A percentile compares a stretch with the other conserved stretches of the same genome.
These are phyloP conservation scores for Anthracocystis walkeri DNA, from an alignment of 1,284 basidiomycete genomes.

Conservation along the genomic window DNA sequence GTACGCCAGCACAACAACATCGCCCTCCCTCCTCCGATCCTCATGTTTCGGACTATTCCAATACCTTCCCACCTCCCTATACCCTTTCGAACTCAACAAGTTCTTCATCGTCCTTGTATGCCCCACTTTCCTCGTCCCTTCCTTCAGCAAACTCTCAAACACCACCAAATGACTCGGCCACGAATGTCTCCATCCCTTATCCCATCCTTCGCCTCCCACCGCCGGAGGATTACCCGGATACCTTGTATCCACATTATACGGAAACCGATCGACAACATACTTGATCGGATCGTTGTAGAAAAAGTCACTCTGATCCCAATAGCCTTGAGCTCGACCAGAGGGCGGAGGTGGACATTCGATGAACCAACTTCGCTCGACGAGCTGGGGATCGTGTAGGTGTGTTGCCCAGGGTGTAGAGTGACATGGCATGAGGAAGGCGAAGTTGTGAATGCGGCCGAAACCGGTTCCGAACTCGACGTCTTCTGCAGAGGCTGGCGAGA, in stretches of 20 bases:
- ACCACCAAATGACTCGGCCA: slow-evolving; percentile 85
- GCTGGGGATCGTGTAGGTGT: slow-evolving; percentile 77
- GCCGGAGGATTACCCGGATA: slow-evolving; percentile 73
- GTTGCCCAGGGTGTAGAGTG: slow-evolving; percentile 97
- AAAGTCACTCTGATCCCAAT: slow-evolving; percentile 83
- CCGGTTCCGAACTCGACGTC: slow-evolving; percentile 26
- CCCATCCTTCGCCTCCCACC: slow-evolving; percentile 16
- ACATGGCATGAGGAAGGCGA: slow-evolving; percentile 94
- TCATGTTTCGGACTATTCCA: slow-evolving; percentile 83
- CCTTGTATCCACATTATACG: slow-evolving; percentile 74
- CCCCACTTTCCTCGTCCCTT: slow-evolving; percentile 37
- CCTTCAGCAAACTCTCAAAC: slow-evolving; percentile 78
- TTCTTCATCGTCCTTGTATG: slow-evolving; percentile 70
- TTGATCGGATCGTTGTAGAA: slow-evolving; percentile 81
- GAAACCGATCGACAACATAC: slow-evolving; percentile 79
- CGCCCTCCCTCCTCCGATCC: slow-evolving; percentile 79
- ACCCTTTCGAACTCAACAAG: slow-evolving; percentile 76
- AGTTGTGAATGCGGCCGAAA: slow-evolving; percentile 70
- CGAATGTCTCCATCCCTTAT: slow-evolving; percentile 75
- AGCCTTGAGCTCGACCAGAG: slow-evolving; percentile 69
- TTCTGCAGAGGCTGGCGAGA: slow-evolving; percentile 68
- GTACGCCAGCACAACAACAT: slow-evolving; percentile 78
- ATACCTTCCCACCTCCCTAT: slow-evolving; percentile 76
- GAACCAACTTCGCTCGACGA: slow-evolving; percentile 54
- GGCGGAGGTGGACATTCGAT: slow-evolving; percentile 55